Conservation (phyloP, 2,329 filamentous ascomycete genomes). For the Neopestalotiopsis rosae region DNA sequence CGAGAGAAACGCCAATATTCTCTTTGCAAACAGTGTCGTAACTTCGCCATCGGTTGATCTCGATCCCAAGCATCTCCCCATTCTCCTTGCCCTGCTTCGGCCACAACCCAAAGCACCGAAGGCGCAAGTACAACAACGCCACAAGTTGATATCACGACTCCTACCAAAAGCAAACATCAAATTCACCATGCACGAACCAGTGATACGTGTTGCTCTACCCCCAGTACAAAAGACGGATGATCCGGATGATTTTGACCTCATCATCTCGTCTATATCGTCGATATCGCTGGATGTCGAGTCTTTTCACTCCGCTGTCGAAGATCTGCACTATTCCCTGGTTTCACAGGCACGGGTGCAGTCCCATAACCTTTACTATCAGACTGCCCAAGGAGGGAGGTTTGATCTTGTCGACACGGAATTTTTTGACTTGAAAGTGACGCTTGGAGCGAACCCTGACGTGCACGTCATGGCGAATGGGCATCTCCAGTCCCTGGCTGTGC, state of each 20-base stretch:
- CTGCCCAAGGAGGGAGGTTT: constrained; percentile 79
- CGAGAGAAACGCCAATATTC: constrained; percentile 92
- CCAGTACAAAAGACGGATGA: constrained; percentile 70
- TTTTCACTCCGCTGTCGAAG: constrained; percentile 85
- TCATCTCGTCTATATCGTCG: constrained; percentile 94
- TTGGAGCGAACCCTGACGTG: constrained; percentile 85
- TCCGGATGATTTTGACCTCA: constrained; percentile 87
- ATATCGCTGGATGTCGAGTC: constrained; percentile 93
- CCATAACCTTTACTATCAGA: constrained; percentile 94
- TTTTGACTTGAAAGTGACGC: constrained; percentile 83
- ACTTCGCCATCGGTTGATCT: constrained; percentile 95
- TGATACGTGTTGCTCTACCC: constrained; percentile 86
- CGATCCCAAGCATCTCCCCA: constrained; percentile 87
- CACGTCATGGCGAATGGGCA: constrained; percentile 81
- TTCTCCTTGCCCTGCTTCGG: constrained; percentile 79
- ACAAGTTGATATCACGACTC: constrained; percentile 84
- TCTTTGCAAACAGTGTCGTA: constrained; percentile 94
- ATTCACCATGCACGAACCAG: constrained; percentile 94
- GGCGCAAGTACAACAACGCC: constrained; percentile 53
- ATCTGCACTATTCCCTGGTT: constrained; percentile 84
- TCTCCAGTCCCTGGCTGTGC: constrained; percentile 85
- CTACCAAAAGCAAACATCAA: constrained; percentile 95
- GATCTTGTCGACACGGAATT: constrained; percentile 88
- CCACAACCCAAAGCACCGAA: constrained; percentile 51
- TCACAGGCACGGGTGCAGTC: constrained; percentile 84